A percentile compares a stretch with the other conserved stretches of the same genome.
Evolutionary conservation across 495 filamentous ascomycete species (phyloP).

Genomic region (Daldinia decipiens): DNA sequence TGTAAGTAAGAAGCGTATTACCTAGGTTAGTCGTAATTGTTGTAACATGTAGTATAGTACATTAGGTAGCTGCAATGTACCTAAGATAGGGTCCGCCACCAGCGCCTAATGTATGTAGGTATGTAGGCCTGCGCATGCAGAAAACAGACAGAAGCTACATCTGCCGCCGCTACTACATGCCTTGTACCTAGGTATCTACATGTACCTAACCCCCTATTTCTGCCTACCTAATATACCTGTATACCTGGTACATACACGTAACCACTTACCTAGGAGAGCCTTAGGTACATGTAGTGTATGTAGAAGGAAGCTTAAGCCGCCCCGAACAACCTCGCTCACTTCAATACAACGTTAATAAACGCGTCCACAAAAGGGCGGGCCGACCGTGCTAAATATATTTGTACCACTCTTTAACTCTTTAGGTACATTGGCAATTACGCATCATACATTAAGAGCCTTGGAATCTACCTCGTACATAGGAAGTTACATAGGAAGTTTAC

Average conservation of each 20-base stretch:
- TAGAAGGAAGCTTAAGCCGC: constrained; percentile 34
- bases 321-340: constrained; percentile 12
- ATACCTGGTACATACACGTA: not conserved
- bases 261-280: constrained; percentile 32
- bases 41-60: too few relatives aligned
- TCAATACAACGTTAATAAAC: constrained; percentile 41
- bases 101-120: constrained; percentile 23
- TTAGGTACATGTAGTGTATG: too few relatives aligned
- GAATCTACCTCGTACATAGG: not conserved
- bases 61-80: not conserved
- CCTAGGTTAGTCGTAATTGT: too few relatives aligned
- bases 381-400: constrained; percentile 21
- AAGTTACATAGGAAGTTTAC: not conserved
- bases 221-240: too few relatives aligned
- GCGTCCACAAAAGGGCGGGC: constrained; percentile 33
- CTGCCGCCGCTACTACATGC: constrained; percentile 29
- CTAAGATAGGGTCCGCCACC: constrained; percentile 16
- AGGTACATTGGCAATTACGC: constrained; percentile 2
- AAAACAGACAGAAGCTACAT: constrained; percentile 15
- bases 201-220: not conserved
- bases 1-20: not conserved
- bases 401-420: constrained; percentile 8
- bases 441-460: constrained; percentile 11
- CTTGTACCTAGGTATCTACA: too few relatives aligned
- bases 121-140: not conserved